These are phyloP conservation scores for Umbelopsis sp. DNA, from an alignment of 371 early-diverging fungal species.

Conservation along the genomic window DNA sequence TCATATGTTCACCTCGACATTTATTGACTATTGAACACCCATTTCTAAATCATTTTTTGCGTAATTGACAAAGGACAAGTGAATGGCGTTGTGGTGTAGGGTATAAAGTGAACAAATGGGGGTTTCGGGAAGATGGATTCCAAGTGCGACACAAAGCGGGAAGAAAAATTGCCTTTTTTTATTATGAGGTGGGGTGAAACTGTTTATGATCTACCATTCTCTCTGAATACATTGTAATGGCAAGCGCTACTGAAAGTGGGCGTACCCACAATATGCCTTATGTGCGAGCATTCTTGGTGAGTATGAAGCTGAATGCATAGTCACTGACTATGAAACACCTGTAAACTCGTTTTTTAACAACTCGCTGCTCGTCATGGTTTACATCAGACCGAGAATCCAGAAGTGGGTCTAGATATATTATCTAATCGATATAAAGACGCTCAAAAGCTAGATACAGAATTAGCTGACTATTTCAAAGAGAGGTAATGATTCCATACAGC, in stretches of 20 bases:
- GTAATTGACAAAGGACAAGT: not conserved
- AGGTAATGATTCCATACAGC: conserved; percentile 29
- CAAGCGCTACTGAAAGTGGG: conserved; percentile 3
- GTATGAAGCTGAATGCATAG: not conserved
- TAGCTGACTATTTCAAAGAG: conserved; percentile 61
- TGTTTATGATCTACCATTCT: conserved; percentile 15
- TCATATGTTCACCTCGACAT: too few species aligned
- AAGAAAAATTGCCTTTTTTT: conserved; percentile 1
- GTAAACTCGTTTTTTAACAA: not conserved
- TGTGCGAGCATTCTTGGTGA: conserved; percentile 17
- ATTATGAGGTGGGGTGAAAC: conserved; percentile 8
- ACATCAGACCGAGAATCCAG: conserved; percentile 45
- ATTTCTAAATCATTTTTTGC: not conserved
- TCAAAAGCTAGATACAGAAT: conserved; percentile 40
- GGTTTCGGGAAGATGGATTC: not conserved
- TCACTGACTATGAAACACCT: not conserved
- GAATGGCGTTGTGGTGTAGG: not conserved
- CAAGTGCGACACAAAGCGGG: conserved; percentile 11
- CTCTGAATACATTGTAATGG: conserved; percentile 4
- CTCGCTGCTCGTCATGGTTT: not conserved
- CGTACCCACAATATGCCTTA: not conserved
- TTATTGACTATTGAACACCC: too few species aligned
- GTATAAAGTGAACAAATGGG: not conserved
- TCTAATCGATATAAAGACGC: conserved; percentile 39
- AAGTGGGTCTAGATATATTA: conserved; percentile 47